These are phyloP conservation scores for Syncephalis fuscata DNA, from an alignment of 371 early-diverging fungal species.

Conservation along the genomic window DNA sequence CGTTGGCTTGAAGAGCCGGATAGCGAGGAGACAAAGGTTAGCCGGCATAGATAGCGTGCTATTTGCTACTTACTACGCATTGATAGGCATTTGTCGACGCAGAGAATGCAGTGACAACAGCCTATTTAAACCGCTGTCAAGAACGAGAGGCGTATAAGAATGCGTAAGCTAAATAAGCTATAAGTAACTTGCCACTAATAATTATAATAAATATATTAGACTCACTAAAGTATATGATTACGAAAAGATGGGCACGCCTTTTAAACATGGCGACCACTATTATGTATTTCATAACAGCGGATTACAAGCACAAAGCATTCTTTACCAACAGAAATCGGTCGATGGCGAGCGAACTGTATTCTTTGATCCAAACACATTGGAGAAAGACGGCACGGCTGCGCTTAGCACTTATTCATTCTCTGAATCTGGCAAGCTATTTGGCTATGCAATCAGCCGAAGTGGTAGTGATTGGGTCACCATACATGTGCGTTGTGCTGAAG, in stretches of 20 bases:
- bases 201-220: slow-evolving; percentile 3
- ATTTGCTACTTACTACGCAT: background rate
- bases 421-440: slow-evolving; percentile 21
- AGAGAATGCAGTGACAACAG: slow-evolving; percentile 13
- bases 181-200: no score
- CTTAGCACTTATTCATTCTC: slow-evolving; percentile 26
- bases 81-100: slow-evolving; percentile 16
- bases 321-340: slow-evolving; percentile 19
- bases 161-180: slow-evolving; percentile 7
- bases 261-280: slow-evolving; percentile 29
- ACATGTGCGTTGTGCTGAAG: slow-evolving; percentile 15
- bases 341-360: slow-evolving; percentile 20
- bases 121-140: slow-evolving; percentile 14
- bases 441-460: slow-evolving; percentile 24
- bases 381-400: slow-evolving; percentile 14
- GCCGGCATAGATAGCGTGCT: background rate
- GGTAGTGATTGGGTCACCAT: slow-evolving; percentile 50
- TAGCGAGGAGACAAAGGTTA: slow-evolving; percentile 21
- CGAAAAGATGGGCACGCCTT: slow-evolving; percentile 28
- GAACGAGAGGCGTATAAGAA: slow-evolving; percentile 14
- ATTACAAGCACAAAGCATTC: slow-evolving; percentile 35
- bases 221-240: slow-evolving; percentile 18
- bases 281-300: slow-evolving; percentile 48
- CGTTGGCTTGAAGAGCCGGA: slow-evolving; percentile 37
- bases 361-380: slow-evolving; percentile 18